Percentiles rank a stretch among this genome's conserved stretches.
phyloP scores from a whole-genome alignment of 2,329 filamentous ascomycete species.

The Fusarium mangiferae region DNA sequence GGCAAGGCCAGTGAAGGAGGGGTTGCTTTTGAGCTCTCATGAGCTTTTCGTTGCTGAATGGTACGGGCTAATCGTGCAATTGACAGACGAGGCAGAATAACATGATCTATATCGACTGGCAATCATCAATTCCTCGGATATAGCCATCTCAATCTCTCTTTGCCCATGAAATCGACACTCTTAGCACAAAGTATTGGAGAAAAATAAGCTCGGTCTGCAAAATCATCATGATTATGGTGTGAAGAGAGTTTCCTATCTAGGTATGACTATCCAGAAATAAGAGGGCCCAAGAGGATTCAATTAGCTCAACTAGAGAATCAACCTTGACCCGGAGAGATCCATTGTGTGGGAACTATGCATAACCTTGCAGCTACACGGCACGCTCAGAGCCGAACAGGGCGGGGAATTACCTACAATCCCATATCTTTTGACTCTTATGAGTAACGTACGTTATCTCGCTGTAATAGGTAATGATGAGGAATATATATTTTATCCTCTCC shows the following conservation, averaged over 20 bases:
- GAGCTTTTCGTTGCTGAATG: background rate
- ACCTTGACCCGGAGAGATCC: background rate
- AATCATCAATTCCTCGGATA: background rate
- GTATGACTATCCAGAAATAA: constrained; percentile 6
- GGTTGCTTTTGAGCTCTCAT: background rate
- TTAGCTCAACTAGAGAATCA: background rate
- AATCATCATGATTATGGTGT: background rate
- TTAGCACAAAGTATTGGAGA: background rate
- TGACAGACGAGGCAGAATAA: background rate
- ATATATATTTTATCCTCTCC: background rate
- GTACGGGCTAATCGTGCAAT: background rate
- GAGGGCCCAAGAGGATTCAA: constrained; percentile 7
- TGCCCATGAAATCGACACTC: background rate
- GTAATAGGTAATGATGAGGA: background rate
- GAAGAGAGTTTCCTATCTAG: constrained; percentile 12
- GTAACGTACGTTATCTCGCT: background rate
- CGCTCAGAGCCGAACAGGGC: constrained; percentile 26
- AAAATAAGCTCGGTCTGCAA: background rate
- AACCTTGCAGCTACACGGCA: constrained; percentile 25
- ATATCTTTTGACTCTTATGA: background rate
- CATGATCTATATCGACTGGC: background rate
- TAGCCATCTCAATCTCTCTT: background rate
- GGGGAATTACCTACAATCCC: constrained; percentile 1
- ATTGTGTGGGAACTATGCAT: constrained; percentile 4
- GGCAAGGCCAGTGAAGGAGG: constrained; percentile 8